phyloP scores from a whole-genome alignment of 768 basidiomycete genomes.

The Amanita rubescens region DNA sequence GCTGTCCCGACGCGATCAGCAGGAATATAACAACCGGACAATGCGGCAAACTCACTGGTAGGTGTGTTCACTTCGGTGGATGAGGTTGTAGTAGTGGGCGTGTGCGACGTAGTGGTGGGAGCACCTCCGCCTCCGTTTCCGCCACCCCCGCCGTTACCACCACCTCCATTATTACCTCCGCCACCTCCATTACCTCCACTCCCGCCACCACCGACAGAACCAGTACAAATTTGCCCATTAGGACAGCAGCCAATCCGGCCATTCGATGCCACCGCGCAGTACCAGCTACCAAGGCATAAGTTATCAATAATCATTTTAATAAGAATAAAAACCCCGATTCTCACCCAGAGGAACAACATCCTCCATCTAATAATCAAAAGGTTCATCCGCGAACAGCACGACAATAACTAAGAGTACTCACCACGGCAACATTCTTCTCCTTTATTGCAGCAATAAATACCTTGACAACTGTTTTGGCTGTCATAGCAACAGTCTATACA shows the following conservation, averaged over 20 bases:
- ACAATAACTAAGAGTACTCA: background rate
- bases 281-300: background rate
- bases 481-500: background rate
- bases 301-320: background rate
- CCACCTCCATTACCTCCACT: background rate
- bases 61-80: too few species aligned
- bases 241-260: conserved; percentile 1
- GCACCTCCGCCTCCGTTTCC: background rate
- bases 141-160: background rate
- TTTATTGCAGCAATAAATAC: background rate
- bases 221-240: background rate
- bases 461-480: background rate
- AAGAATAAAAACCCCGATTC: background rate
- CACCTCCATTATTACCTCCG: background rate
- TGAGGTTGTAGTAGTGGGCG: too few species aligned
- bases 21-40: background rate
- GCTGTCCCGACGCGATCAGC: background rate
- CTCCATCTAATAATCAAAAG: background rate
- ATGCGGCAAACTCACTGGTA: background rate
- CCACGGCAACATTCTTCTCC: background rate
- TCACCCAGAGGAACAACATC: conserved; percentile 4
- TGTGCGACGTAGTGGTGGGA: background rate
- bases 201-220: background rate
- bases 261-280: background rate
- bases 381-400: background rate